Base-by-base conservation (phyloP, 148 eudicot genomes). In the Persicaria maculosa region DNA sequence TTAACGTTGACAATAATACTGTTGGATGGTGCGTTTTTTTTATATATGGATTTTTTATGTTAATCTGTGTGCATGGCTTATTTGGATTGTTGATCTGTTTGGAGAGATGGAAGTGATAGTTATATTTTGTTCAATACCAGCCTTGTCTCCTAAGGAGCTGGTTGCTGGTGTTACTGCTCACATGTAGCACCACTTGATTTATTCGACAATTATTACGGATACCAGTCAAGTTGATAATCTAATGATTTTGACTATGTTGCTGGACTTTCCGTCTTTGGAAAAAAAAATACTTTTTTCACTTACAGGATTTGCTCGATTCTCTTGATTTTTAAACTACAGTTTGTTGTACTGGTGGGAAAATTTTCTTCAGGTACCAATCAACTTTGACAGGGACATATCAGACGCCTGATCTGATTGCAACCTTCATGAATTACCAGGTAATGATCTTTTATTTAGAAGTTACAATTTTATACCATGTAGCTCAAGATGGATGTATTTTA, bases 371-470 rank as follows among this genome's bases (percentile, higher is more conserved):
- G 98, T 91, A 93, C 75, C 98, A 94, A 79, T 92, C 96, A 68
- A 90, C 97, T 50, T 80, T 92, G 78, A 72, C 84, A 74, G 97
- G 97, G 36, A 90, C 98, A 44, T 92, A 83, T 76, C 97, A 92
- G 77, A 95, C 96, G 1, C 91, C 87, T 69, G 97, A 95, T 75
- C 84, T 95, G 54, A 92, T 95, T 73, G 97, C 89, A 85, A 95
- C 98, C 59, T 95, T 95, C 83, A 95, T 95, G 98, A 95, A 92
- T 78, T 95, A 92, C 79, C 97, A 95, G 93, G 98, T 89, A 84
- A 47, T 48, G 6, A 72, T 44, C 22, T 50, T 69, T 61, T 25
- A 31, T 31, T 31, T 31, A 31, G 1, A 31, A 31, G 40, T 31
- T 31, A 31, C 40, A 31, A 31, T 31, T 31, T 31, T 31, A 31